A percentile compares a stretch with the other conserved stretches of the same genome.
These are phyloP conservation scores for Paspalum notatum DNA, from an alignment of 176 grass and related monocot species.

Conservation along the genomic window DNA sequence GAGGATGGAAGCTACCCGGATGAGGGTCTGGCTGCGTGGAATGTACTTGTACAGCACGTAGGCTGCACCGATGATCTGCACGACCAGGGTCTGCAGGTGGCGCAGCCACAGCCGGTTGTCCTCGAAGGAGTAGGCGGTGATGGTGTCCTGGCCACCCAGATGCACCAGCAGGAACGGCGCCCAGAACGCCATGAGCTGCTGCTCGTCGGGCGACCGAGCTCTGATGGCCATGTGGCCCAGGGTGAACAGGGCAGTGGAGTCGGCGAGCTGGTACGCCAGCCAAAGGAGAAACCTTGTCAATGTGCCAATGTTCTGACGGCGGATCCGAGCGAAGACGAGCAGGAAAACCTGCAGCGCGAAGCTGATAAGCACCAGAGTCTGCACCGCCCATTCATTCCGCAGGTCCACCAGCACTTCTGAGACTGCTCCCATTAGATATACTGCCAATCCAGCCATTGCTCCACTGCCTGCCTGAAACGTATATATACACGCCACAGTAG, in stretches of 20 bases:
- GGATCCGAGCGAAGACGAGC: neutral
- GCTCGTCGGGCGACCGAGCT: neutral
- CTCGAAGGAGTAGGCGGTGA: neutral
- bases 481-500: too few relatives aligned
- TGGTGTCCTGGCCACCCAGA: conserved; percentile 1
- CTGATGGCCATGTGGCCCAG: neutral
- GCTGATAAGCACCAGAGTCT: neutral
- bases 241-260: neutral
- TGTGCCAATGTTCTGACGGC: neutral
- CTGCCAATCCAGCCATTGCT: too few relatives aligned
- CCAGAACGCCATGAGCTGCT: neutral
- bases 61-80: neutral
- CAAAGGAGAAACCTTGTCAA: neutral
- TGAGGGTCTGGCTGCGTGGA: neutral
- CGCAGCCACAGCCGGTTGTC: too few relatives aligned
- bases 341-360: neutral
- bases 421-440: too few relatives aligned
- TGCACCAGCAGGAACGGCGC: too few relatives aligned
- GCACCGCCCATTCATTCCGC: neutral
- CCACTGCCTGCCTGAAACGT: too few relatives aligned
- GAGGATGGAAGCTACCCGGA: neutral
- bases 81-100: neutral
- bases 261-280: neutral
- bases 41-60: neutral
- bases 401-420: neutral